A percentile compares a stretch with the other conserved stretches of the same genome.
These are phyloP conservation scores for Nannizziopsis arthrosporioides DNA, from an alignment of 2,329 filamentous ascomycete genomes.

Conservation along the genomic window DNA sequence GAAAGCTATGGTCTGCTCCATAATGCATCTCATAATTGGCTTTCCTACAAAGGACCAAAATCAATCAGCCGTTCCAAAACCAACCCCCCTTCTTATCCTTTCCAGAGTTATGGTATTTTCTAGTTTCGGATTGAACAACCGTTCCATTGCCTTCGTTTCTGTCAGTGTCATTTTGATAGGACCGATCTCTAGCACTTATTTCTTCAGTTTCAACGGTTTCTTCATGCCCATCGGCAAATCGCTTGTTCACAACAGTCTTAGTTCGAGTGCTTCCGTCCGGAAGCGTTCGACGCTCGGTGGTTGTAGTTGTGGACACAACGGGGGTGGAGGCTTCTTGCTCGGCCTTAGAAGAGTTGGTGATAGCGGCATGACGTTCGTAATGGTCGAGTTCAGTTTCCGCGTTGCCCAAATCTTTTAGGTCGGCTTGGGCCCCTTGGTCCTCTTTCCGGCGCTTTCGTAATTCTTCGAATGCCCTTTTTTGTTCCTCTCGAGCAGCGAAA, in stretches of 20 bases:
- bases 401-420: neutral
- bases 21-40: too few relatives aligned
- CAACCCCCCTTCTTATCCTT: slow-evolving; percentile 19
- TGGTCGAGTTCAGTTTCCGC: slow-evolving; percentile 10
- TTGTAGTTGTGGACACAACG: slow-evolving; percentile 47
- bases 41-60: neutral
- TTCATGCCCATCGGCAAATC: slow-evolving; percentile 50
- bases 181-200: slow-evolving; percentile 4
- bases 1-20: too few relatives aligned
- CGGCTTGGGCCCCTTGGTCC: slow-evolving; percentile 13
- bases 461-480: slow-evolving; percentile 18
- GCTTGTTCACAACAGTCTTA: slow-evolving; percentile 45
- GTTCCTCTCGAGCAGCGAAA: slow-evolving; percentile 23
- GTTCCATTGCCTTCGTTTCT: neutral
- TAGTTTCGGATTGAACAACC: neutral
- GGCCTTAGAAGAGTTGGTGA: neutral
- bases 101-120: neutral
- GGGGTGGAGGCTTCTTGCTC: slow-evolving; percentile 21
- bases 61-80: slow-evolving; percentile 29
- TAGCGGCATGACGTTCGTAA: slow-evolving; percentile 5
- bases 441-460: slow-evolving; percentile 11
- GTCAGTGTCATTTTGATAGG: neutral
- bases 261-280: slow-evolving; percentile 49
- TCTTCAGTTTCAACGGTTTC: slow-evolving; percentile 43
- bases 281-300: slow-evolving; percentile 43